Base-by-base conservation (phyloP, 176 grass and related monocot species). In the Bothriochloa decipiens region DNA sequence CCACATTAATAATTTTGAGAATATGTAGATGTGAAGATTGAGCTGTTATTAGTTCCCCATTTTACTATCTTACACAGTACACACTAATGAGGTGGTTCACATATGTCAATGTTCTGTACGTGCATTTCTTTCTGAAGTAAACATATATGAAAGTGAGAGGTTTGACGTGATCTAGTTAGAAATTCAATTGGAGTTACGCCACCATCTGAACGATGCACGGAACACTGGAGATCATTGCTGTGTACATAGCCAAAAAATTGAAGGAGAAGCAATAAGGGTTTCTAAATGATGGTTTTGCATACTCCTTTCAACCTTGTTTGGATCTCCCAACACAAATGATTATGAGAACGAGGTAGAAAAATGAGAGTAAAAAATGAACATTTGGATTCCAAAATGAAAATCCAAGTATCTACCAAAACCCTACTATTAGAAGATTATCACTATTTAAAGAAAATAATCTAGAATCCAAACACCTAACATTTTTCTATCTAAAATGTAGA, bases 11-110 rank as follows among this genome's bases (percentile, higher is more conserved):
- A 25, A 18, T 49, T 74, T 49, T 25, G 42, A 49, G 14, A 49
- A 74, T 52, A 74, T 74, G 20, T 52, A 20, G 72, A 74, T 74
- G 72, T 52, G 45, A 74, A 52, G 72, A 15, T 52, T 52, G 13
- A 74, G 43, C 43, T 17, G 7, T 45, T 49, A 14, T 45, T 49
- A 14, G 15, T 74, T 29, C 28, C 43, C 43, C 12, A 17, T 27
- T 49, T 46, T 43, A 43, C 41, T 49, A 73, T 74, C 43, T 74
- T 49, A 1, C 15, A 29, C 45, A 17, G 26, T 10, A 13, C 33
- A 74, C 45, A 52, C 72, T 52, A 29, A 12, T 71, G 22, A 50
- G 26, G 23, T 50, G 26, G 45, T 32, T 32, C 27, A 29, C 11
- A 50, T 10, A 32, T 18, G 71, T 29, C 26, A 27, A 50, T 29